These are phyloP conservation scores for Ganoderma multipileum DNA, from an alignment of 1,284 basidiomycete genomes.

Conservation along the genomic window DNA sequence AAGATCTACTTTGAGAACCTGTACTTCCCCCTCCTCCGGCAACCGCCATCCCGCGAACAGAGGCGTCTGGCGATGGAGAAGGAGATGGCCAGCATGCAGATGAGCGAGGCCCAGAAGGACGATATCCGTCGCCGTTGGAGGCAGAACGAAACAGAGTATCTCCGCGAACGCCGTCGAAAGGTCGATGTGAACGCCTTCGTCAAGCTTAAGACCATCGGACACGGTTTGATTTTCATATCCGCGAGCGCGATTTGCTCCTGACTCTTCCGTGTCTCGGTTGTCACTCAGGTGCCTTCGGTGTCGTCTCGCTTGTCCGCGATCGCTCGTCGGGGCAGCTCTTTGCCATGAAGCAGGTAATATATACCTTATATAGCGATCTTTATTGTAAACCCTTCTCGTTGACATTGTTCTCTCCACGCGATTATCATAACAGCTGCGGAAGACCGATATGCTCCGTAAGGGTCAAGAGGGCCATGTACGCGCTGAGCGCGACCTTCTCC, in stretches of 20 bases:
- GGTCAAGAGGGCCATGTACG: conserved; percentile 98
- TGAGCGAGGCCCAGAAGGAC: conserved; percentile 76
- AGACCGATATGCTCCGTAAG: conserved; percentile 96
- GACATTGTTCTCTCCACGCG: background rate
- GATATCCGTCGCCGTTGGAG: conserved; percentile 79
- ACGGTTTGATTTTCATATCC: conserved; percentile 62
- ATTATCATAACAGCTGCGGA: conserved; percentile 71
- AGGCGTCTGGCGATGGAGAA: conserved; percentile 86
- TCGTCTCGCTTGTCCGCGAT: conserved; percentile 92
- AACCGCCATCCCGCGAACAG: conserved; percentile 86
- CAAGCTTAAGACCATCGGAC: conserved; percentile 94
- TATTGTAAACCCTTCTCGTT: conserved; percentile 1
- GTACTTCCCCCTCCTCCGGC: conserved; percentile 90
- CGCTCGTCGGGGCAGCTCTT: conserved; percentile 81
- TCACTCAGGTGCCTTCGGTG: conserved; percentile 87
- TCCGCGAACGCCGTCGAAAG: conserved; percentile 83
- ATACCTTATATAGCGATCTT: background rate
- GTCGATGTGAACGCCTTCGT: conserved; percentile 88
- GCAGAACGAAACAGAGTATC: conserved; percentile 88
- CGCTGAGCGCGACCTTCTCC: conserved; percentile 89
- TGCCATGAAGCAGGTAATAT: conserved; percentile 93
- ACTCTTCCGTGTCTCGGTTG: conserved; percentile 11
- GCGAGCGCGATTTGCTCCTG: conserved; percentile 22
- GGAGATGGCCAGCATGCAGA: conserved; percentile 80
- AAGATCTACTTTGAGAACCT: conserved; percentile 97